Conservation (phyloP, 192 early-diverging fungal genomes). For the Umbelopsis isabellina region DNA sequence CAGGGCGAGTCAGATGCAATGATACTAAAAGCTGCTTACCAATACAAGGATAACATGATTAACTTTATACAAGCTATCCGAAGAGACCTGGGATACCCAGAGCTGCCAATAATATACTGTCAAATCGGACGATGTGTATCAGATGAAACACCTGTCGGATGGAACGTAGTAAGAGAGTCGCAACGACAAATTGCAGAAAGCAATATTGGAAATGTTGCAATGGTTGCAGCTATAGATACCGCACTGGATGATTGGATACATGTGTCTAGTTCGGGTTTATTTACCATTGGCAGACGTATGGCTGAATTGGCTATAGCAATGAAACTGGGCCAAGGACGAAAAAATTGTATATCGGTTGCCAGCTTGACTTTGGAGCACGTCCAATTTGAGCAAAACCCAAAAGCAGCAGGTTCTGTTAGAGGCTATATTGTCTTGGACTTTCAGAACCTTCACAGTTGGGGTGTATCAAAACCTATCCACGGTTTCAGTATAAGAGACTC, state of each 20-base stretch:
- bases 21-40: background rate
- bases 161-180: constrained; percentile 26
- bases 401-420: background rate
- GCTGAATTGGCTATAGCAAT: constrained; percentile 2
- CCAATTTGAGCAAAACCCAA: background rate
- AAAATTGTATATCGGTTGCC: background rate
- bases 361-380: background rate
- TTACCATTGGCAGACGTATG: constrained; percentile 24
- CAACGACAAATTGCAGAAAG: constrained; percentile 17
- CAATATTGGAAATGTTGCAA: background rate
- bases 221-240: constrained; percentile 32
- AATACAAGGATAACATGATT: background rate
- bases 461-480: background rate
- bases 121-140: constrained; percentile 26
- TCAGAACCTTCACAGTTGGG: background rate
- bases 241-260: constrained; percentile 35
- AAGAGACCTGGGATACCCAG: background rate
- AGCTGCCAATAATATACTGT: constrained; percentile 26
- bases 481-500: constrained; percentile 8
- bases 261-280: constrained; percentile 18
- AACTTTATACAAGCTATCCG: constrained; percentile 15
- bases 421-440: background rate
- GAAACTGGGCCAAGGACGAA: background rate
- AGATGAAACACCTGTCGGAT: background rate
- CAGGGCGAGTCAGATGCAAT: constrained; percentile 42